Base-by-base conservation (phyloP, 352 stramenopile species). In the Phytophthora sansomeana region DNA sequence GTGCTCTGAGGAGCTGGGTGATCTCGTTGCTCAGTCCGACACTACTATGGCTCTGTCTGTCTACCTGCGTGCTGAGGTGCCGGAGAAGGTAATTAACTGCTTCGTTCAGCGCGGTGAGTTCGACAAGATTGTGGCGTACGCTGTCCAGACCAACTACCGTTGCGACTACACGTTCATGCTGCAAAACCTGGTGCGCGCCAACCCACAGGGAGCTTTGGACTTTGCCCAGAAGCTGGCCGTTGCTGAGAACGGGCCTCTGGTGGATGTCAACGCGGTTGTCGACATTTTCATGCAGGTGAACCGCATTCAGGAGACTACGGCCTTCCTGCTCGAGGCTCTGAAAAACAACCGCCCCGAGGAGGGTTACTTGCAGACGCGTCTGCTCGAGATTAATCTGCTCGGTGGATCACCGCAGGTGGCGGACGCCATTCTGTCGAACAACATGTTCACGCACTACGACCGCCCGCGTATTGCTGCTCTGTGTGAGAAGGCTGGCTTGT, bases 381-480 rank as follows among this genome's bases (percentile, higher is more conserved):
- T 99, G 46, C 78, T 99, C 32, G 98, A 99, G 75, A 99, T 99
- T 84, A 99, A 99, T 85, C 85, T 99, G 33, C 89, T 99, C n/a
- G 97, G 97, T 49, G 98, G 98, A 32, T 98, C 97, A 29, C 97
- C 98, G 24, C 97, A 99, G 78, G 98, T 99, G 32, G 98, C 98
- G 10, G 98, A 99, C 79, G 98, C 98, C 17, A 99, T 99, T 74
- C 86, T 99, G 70, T 99, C 98, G 69, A 96, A 92, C 83, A 98
- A 99, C 76, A 99, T 99, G 85, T 98, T 99, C 70, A 97, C 93
- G 13, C 97, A 99, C 83, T 99, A 99, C 75, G 98, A 99, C 79
- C 87, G 95, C 50, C 79, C 93, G 38, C 96, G 98, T 70, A 97
- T 99, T 56, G 98, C 96, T 63, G 97, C 98, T 65, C 83, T 99